Evolutionary conservation across 768 basidiomycete species (phyloP), one percentile per base, ranked within the genome.

Genomic region (Suillus brevipes): DNA sequence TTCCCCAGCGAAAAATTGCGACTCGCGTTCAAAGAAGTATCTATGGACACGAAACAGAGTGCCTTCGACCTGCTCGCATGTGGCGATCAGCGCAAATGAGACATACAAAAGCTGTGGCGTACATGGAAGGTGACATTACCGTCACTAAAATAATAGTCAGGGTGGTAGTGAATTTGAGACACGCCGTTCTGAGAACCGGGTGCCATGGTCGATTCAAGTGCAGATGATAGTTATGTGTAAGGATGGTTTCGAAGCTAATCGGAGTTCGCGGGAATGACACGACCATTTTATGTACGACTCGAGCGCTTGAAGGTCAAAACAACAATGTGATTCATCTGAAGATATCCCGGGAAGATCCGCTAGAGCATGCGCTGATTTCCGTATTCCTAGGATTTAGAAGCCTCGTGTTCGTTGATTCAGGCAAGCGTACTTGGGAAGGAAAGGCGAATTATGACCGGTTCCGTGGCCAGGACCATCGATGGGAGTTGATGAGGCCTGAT

Each of bases 21-120:
- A 80, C 4, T 81, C 79, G 0, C 79, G 45, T 2, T 79, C 73
- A 5, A 82, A 78, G 50, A 42, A 59, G 58, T 59, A 4, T 18
- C 40, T 42, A 2, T 59, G 58, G 2, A 59, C 58, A 4, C 58
- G 25, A 20, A 59, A 59, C 1, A 59, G 40, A 2, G 58, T 59
- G 6, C 38, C 28, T 20, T 59, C 40, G 6, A 59, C 58, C 58
- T 59, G 25, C 3, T 59, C 40, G 6, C 9, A 59, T 20, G 18
- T 13, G 58, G 28, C 40, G 6, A 20, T 59, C 58, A 59, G 40
- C 6, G 3, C 40, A 10, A 28, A 12, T 1, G 28, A 31, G 25
- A 25, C 23, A 28, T 20, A 20, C 18, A 4, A 42, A 28, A 28
- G 16, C 18, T 28, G 40, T 59, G 10, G 25, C 58, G 38, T 28